Evolutionary conservation across 768 basidiomycete species (phyloP), one percentile per base, ranked within the genome.

Genomic region (Collybia sp.): DNA sequence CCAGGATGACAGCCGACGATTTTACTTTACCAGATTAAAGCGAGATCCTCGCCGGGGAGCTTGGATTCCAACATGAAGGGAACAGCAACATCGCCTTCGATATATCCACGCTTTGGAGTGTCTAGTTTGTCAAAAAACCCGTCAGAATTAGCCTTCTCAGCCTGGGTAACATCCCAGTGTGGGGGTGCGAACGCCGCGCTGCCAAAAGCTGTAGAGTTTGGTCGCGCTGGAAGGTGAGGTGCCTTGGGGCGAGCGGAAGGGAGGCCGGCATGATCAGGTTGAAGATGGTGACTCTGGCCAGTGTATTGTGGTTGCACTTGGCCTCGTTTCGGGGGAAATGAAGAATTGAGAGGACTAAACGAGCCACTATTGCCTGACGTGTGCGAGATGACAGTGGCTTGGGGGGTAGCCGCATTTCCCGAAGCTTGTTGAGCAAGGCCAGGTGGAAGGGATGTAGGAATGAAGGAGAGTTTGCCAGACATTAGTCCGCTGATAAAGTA

Each of bases 11-110:
- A 43, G n/a, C 13, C 30, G 31, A 25, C 17, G 17, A 40, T 39
- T 5, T 30, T 17, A 17, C 71, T 85, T 43, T 58, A 95, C 95
- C 96, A 99, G 41, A 99, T 72, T 55, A 80, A 85, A 3, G 96
- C 96, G n/a, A 99, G 75, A 18, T 79, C 75, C 19, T 85, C 84
- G 49, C 89, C 88, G 1, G 83, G 75, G 39, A 99, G 68, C 39
- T 88, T 83, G 30, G 92, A 94, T 64, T 93, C 84, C 48, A 95
- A 62, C 85, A 99, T 88, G 66, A 98, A 98, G 2, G 91, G 92
- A 4, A 96, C 96, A 6, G 93, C 96, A 30, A 91, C 82, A 48
- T 95, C 92, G 6, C 93, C 93, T 59, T 94, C 93, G 15, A 98
- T 86, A 58, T 74, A 89, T 0, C 93, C 93, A 48, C 68, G 76